Percentiles rank a stretch among this genome's conserved stretches.
Conservation (phyloP, 768 basidiomycete species). For the Podaxis mareebaensis region DNA sequence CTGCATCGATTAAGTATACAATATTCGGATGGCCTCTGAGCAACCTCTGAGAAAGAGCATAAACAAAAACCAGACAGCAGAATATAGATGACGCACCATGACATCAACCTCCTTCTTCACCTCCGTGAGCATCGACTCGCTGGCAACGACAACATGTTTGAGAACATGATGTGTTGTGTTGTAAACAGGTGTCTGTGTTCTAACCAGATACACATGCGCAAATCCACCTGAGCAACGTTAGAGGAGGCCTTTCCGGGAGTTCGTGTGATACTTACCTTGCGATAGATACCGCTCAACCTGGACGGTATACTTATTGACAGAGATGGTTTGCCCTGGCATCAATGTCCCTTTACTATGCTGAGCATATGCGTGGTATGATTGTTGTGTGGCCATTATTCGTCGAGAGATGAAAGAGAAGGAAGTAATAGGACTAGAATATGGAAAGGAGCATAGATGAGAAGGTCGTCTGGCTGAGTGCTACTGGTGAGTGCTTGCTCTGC, state of each 20-base stretch:
- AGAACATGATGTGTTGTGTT: slow-evolving; percentile 95
- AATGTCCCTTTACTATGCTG: slow-evolving; percentile 69
- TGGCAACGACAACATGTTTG: slow-evolving; percentile 92
- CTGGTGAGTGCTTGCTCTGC: slow-evolving; percentile 18
- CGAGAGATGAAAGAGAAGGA: slow-evolving; percentile 14
- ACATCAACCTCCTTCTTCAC: slow-evolving; percentile 98
- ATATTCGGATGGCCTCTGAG: slow-evolving; percentile 94
- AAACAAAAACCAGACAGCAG: slow-evolving; percentile 23
- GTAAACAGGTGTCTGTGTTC: slow-evolving; percentile 82
- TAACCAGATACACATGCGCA: slow-evolving; percentile 96
- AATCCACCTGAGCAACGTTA: slow-evolving; percentile 74
- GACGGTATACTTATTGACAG: slow-evolving; percentile 87
- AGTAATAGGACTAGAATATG: slow-evolving; percentile 18
- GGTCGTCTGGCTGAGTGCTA: slow-evolving; percentile 18
- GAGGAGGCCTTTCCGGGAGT: slow-evolving; percentile 17
- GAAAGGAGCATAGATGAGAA: slow-evolving; percentile 19
- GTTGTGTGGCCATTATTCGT: slow-evolving; percentile 49
- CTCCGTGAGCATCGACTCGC: slow-evolving; percentile 86
- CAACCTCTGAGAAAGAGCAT: slow-evolving; percentile 61
- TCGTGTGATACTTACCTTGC: slow-evolving; percentile 63
- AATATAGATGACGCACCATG: slow-evolving; percentile 65
- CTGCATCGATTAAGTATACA: slow-evolving; percentile 93
- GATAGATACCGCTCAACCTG: slow-evolving; percentile 93
- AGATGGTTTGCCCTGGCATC: slow-evolving; percentile 80
- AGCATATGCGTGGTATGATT: slow-evolving; percentile 47